phyloP scores from a whole-genome alignment of 1,139 yeast species.

The Diutina catenulata region DNA sequence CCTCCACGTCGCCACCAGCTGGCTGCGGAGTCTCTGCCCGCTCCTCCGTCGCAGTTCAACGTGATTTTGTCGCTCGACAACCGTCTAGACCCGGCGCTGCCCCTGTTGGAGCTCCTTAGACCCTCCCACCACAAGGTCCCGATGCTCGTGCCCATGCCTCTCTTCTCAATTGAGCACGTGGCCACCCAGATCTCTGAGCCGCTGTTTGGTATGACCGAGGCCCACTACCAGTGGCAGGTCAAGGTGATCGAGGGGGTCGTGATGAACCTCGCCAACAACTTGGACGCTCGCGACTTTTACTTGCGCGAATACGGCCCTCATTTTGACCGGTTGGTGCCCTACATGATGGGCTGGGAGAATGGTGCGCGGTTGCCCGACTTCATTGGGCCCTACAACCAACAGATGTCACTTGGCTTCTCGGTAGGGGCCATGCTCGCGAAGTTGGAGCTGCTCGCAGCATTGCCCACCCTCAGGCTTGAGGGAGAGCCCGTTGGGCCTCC shows the following conservation, averaged over 20 bases:
- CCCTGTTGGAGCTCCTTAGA: slow-evolving; percentile 27
- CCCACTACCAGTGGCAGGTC: slow-evolving; percentile 21
- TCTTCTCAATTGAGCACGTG: slow-evolving; percentile 27
- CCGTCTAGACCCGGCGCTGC: slow-evolving; percentile 30
- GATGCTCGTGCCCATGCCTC: slow-evolving; percentile 26
- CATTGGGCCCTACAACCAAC: neutral
- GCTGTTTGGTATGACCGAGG: slow-evolving; percentile 9
- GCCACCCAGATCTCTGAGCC: slow-evolving; percentile 19
- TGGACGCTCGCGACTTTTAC: neutral
- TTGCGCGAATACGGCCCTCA: neutral
- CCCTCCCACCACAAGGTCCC: slow-evolving; percentile 15
- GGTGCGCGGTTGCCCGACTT: neutral
- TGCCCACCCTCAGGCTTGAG: neutral
- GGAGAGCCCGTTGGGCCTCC: too few relatives aligned
- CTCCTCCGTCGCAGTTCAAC: slow-evolving; percentile 16
- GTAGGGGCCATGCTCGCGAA: slow-evolving; percentile 2
- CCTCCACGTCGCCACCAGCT: neutral
- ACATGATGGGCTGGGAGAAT: neutral
- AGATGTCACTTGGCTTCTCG: neutral
- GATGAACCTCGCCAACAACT: slow-evolving; percentile 15
- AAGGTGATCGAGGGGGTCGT: slow-evolving; percentile 19
- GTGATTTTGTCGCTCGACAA: slow-evolving; percentile 52
- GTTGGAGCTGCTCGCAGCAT: neutral
- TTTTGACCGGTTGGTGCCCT: neutral
- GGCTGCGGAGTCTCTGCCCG: neutral